phyloP scores from a whole-genome alignment of 306 rosid species.

The Trichosanthes truncata region DNA sequence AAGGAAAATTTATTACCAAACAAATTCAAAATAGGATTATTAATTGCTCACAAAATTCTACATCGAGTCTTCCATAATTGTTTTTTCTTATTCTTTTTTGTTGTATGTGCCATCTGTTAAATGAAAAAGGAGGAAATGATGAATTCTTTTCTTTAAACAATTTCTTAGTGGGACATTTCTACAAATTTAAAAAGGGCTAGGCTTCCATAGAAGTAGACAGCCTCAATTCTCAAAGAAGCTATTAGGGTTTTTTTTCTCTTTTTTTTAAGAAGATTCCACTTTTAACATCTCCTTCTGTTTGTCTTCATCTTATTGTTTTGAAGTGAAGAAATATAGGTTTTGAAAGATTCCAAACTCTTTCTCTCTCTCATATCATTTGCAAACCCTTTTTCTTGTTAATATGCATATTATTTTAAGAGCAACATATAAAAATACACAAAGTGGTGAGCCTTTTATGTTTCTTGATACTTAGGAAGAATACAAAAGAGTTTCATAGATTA shows the following conservation, averaged over 20 bases:
- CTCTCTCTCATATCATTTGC: slow-evolving; percentile 22
- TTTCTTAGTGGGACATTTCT: not conserved
- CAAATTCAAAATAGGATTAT: not conserved
- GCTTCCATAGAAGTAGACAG: not conserved
- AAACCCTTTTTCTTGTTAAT: not conserved
- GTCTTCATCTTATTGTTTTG: slow-evolving; percentile 36
- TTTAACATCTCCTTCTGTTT: slow-evolving; percentile 2
- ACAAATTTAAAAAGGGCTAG: not conserved
- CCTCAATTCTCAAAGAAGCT: slow-evolving; percentile 19
- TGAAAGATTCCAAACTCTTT: slow-evolving; percentile 27
- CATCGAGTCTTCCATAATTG: not conserved
- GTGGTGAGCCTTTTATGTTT: not conserved
- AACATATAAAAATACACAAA: not conserved
- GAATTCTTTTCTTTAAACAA: not conserved
- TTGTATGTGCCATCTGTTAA: not conserved
- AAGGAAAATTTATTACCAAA: not conserved
- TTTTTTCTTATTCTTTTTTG: not conserved
- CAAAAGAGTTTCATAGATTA: not conserved
- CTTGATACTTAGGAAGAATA: not conserved
- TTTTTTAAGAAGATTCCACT: slow-evolving; percentile 29
- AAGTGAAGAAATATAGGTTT: slow-evolving; percentile 16
- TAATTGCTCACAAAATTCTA: not conserved
- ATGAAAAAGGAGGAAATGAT: not conserved
- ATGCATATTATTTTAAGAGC: not conserved
- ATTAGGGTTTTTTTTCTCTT: not conserved